Conservation (phyloP, 345 rosid species). For the Lepidium africanum region DNA sequence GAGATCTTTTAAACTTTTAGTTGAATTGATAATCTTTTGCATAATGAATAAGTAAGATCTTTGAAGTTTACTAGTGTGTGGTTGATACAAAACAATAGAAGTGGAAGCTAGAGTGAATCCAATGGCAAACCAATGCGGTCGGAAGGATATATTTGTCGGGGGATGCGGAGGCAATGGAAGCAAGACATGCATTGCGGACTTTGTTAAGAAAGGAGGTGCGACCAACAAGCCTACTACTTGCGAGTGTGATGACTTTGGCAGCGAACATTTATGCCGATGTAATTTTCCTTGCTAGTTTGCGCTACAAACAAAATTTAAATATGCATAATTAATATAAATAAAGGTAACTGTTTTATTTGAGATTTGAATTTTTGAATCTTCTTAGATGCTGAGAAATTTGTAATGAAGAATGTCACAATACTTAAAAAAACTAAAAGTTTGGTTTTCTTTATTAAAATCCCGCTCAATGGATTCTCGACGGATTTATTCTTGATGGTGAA, state of each 20-base stretch:
- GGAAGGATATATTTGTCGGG: slow-evolving; percentile 7
- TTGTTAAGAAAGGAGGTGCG: slow-evolving; percentile 11
- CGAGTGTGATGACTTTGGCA: slow-evolving; percentile 8
- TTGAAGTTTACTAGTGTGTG: background rate
- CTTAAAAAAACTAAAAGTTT: background rate
- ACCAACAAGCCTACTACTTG: background rate
- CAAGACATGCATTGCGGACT: slow-evolving; percentile 16
- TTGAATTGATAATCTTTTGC: background rate
- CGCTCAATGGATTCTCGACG: background rate
- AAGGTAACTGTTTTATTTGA: too few species aligned
- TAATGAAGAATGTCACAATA: background rate
- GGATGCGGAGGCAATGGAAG: slow-evolving; percentile 13
- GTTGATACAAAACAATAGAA: background rate
- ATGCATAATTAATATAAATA: background rate
- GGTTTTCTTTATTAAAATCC: background rate
- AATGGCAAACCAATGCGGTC: background rate
- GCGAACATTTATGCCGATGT: slow-evolving; percentile 16
- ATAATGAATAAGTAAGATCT: background rate
- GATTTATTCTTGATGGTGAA: too few species aligned
- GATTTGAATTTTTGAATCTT: background rate
- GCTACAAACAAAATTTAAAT: too few species aligned
- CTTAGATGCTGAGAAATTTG: background rate
- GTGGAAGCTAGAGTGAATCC: background rate
- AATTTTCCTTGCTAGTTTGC: background rate
- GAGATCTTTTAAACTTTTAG: too few species aligned